Percentiles rank a stretch among this genome's conserved stretches.
Evolutionary conservation across 768 basidiomycete species (phyloP).

Genomic region (Butyriboletus loyo): DNA sequence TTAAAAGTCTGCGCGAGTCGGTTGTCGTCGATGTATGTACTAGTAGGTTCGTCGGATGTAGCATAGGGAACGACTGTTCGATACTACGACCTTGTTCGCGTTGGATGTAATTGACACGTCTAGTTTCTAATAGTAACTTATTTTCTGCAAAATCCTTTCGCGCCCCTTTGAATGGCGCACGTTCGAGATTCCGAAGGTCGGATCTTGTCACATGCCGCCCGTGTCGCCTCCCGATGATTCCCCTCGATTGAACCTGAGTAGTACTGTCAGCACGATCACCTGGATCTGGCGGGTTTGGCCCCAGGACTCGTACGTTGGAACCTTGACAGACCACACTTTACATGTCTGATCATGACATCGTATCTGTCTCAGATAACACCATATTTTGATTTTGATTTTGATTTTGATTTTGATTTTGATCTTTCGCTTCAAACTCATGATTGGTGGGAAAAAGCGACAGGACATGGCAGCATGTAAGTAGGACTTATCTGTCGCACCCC

Average conservation of each 20-base stretch:
- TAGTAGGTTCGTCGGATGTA: no score
- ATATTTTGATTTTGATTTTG: no score
- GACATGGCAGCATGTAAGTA: no score
- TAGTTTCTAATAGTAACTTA: neutral
- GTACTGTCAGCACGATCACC: neutral
- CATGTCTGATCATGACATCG: no score
- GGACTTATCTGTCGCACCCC: no score
- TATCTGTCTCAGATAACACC: no score
- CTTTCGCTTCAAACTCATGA: no score
- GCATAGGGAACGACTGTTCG: neutral
- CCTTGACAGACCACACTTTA: no score
- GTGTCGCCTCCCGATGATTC: neutral
- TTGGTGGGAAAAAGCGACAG: no score
- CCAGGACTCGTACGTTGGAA: neutral
- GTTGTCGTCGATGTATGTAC: no score
- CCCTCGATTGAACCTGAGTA: neutral
- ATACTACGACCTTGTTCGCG: neutral
- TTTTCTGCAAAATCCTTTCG: neutral
- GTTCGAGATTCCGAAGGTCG: neutral
- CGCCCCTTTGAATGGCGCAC: no score
- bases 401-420: no score
- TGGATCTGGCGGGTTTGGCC: neutral
- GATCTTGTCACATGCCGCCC: neutral
- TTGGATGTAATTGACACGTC: neutral
- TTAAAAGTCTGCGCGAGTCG: neutral